phyloP scores from a whole-genome alignment of 2,329 filamentous ascomycete species.

The Penicillium aurantiogriseum region DNA sequence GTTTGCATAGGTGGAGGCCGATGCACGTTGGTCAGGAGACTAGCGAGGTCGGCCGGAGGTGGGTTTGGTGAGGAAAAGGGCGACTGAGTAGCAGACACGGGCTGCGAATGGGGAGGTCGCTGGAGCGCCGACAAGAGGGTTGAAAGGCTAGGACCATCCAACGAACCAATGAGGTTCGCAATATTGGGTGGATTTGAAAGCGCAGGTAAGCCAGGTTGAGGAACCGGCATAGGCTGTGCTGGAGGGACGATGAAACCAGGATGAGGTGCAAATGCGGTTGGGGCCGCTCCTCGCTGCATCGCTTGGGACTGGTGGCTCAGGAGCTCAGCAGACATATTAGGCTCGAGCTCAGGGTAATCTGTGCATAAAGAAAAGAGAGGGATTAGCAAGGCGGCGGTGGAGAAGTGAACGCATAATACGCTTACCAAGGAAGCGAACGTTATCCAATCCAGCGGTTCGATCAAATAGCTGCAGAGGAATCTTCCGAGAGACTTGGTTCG shows the following conservation, averaged over 20 bases:
- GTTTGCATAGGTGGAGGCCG: constrained; percentile 37
- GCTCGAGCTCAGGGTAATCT: constrained; percentile 83
- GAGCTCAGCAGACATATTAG: constrained; percentile 74
- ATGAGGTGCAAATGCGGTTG: constrained; percentile 38
- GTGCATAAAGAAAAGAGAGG: constrained; percentile 1
- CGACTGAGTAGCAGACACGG: constrained; percentile 36
- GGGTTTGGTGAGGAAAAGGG: constrained; percentile 36
- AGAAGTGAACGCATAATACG: not conserved
- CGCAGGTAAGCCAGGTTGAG: constrained; percentile 34
- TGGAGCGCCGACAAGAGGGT: constrained; percentile 64
- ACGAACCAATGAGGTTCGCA: constrained; percentile 62
- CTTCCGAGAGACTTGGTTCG: constrained; percentile 67
- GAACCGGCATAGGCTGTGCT: constrained; percentile 31
- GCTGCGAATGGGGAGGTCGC: constrained; percentile 35
- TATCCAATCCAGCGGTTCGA: constrained; percentile 68
- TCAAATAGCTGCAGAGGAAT: constrained; percentile 85
- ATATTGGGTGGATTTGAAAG: constrained; percentile 52
- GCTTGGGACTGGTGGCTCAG: constrained; percentile 59
- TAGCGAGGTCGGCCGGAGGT: constrained; percentile 42
- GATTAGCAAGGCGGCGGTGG: constrained; percentile 13
- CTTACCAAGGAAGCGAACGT: constrained; percentile 72
- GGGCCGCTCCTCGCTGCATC: constrained; percentile 36
- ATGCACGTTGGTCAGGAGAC: constrained; percentile 40
- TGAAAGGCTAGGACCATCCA: constrained; percentile 70
- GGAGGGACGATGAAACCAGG: constrained; percentile 39